Evolutionary conservation across 768 basidiomycete species (phyloP).

Genomic region (Serendipita sp.): DNA sequence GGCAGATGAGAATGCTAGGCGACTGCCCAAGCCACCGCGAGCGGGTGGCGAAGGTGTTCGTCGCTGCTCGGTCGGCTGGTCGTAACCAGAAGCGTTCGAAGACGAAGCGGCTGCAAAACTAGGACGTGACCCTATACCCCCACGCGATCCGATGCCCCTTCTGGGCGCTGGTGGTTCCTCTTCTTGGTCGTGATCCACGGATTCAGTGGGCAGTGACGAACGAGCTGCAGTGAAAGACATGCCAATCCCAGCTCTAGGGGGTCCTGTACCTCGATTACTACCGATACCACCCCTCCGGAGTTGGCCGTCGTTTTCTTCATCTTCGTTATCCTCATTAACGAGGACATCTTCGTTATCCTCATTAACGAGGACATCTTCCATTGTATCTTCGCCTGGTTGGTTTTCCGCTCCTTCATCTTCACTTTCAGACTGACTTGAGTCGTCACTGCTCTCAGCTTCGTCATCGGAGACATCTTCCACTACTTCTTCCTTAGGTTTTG

Average conservation of each 20-base stretch:
- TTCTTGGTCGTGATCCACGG: conserved; percentile 13
- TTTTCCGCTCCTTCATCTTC: conserved; percentile 16
- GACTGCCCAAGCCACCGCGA: conserved; percentile 12
- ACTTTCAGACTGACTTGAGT: conserved; percentile 22
- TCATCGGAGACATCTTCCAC: conserved; percentile 10
- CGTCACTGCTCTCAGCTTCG: conserved; percentile 14
- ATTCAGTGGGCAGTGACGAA: neutral
- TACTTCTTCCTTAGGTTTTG: conserved; percentile 2
- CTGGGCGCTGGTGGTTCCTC: conserved; percentile 16
- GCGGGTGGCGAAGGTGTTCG: conserved; percentile 22
- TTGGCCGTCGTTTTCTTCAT: conserved; percentile 32
- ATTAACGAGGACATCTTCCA: conserved; percentile 10
- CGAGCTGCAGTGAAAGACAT: conserved; percentile 8
- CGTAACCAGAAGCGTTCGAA: conserved; percentile 7
- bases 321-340: conserved; percentile 12
- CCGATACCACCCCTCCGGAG: conserved; percentile 26
- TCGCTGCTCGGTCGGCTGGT: conserved; percentile 27
- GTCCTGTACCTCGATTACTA: neutral
- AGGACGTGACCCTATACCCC: conserved; percentile 10
- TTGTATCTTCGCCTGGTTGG: conserved; percentile 18
- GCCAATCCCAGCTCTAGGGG: conserved; percentile 24
- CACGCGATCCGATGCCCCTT: conserved; percentile 17
- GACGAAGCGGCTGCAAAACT: conserved; percentile 3
- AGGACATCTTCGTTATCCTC: conserved; percentile 6
- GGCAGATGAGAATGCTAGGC: conserved; percentile 24